Evolutionary conservation across 257 asterid genomes (phyloP).

Genomic region (Solanum appendiculatum): DNA sequence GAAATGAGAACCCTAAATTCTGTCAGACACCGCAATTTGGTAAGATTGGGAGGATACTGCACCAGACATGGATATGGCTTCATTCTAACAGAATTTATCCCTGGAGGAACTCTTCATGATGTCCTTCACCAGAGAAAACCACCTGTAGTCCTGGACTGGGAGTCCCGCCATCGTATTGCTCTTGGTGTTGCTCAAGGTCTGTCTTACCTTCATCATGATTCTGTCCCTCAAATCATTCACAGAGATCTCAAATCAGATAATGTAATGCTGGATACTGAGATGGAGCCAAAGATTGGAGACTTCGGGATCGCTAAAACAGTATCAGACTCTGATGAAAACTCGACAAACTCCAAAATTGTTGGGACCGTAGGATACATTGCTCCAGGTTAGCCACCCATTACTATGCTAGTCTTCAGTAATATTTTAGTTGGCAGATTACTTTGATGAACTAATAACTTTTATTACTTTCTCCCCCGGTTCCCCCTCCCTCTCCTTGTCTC

Average conservation of each 20-base stretch:
- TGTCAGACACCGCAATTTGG: conserved; percentile 41
- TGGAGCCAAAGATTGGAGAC: conserved; percentile 43
- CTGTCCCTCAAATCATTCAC: conserved; percentile 43
- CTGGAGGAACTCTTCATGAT: conserved; percentile 36
- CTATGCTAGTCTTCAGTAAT: background rate
- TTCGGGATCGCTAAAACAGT: conserved; percentile 36
- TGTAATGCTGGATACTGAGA: conserved; percentile 34
- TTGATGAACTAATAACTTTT: background rate
- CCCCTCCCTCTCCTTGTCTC: background rate
- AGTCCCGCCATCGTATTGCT: conserved; percentile 30
- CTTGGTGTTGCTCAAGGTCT: conserved; percentile 43
- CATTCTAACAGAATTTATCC: conserved; percentile 36
- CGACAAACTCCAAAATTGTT: conserved; percentile 20
- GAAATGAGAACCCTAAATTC: conserved; percentile 27
- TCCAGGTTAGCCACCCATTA: conserved; percentile 23
- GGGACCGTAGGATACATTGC: conserved; percentile 50
- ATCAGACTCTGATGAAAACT: conserved; percentile 20
- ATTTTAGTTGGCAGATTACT: background rate
- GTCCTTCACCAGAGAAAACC: conserved; percentile 27
- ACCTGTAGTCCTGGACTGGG: conserved; percentile 25
- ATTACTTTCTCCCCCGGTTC: background rate
- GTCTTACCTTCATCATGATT: conserved; percentile 45
- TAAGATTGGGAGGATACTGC: conserved; percentile 42
- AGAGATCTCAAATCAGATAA: conserved; percentile 42
- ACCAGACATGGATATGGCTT: conserved; percentile 29